Percentiles rank a stretch among this genome's conserved stretches.
phyloP scores from a whole-genome alignment of 805 yeast species.

The Suhomyces sp. region DNA sequence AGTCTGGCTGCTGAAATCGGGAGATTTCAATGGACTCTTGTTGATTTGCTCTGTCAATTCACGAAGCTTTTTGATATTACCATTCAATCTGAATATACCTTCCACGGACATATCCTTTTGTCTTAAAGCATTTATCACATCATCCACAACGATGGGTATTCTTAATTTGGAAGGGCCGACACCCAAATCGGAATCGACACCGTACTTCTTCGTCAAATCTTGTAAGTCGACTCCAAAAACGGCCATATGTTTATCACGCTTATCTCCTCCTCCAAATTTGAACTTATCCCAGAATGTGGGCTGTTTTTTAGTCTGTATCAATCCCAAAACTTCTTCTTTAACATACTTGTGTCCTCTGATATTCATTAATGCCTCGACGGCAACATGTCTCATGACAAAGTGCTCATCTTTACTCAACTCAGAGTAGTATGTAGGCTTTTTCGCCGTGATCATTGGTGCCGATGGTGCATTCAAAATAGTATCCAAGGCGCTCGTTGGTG shows the following conservation, averaged over 20 bases:
- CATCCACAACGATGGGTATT: constrained; percentile 86
- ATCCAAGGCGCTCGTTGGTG: constrained; percentile 13
- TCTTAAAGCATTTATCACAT: constrained; percentile 74
- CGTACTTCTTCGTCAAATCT: constrained; percentile 64
- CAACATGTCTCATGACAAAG: constrained; percentile 56
- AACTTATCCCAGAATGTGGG: constrained; percentile 56
- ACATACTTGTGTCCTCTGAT: constrained; percentile 22
- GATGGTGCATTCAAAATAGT: constrained; percentile 9
- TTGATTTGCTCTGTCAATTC: constrained; percentile 75
- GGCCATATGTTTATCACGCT: constrained; percentile 25
- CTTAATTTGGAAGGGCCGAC: constrained; percentile 77
- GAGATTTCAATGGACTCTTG: constrained; percentile 65
- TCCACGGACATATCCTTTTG: constrained; percentile 94
- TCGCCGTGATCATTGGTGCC: neutral
- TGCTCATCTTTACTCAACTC: constrained; percentile 61
- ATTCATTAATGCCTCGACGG: constrained; percentile 51
- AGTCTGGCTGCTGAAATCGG: constrained; percentile 69
- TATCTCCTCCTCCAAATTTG: constrained; percentile 33
- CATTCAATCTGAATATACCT: constrained; percentile 94
- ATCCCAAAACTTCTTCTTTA: constrained; percentile 37
- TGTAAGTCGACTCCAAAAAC: constrained; percentile 83
- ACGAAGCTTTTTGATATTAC: constrained; percentile 81
- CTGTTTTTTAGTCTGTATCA: constrained; percentile 44
- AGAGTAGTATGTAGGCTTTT: constrained; percentile 54
- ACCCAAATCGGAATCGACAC: constrained; percentile 82